Conservation (phyloP, 352 stramenopile genomes). For the Peronospora farinosa region DNA sequence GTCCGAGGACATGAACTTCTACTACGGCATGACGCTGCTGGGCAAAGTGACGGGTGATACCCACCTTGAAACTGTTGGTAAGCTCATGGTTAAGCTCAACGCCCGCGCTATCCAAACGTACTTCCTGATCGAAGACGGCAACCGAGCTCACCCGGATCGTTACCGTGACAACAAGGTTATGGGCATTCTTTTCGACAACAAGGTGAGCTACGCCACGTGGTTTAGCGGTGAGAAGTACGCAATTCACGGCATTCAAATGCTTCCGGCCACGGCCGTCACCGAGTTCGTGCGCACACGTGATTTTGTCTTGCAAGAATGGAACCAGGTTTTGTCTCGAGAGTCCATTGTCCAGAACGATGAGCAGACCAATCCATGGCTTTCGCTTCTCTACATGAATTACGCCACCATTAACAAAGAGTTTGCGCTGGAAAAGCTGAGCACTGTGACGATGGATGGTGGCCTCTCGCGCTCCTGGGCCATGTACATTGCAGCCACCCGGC, state of each 20-base stretch:
- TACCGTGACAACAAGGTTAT: conserved; percentile 58
- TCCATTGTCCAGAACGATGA: conserved; percentile 34
- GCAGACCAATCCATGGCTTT: conserved; percentile 63
- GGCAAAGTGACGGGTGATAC: conserved; percentile 30
- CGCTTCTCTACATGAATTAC: conserved; percentile 74
- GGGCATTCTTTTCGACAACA: conserved; percentile 72
- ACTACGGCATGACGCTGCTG: conserved; percentile 36
- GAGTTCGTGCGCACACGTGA: conserved; percentile 43
- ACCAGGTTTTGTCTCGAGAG: conserved; percentile 37
- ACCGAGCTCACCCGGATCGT: conserved; percentile 32
- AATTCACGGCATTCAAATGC: conserved; percentile 80
- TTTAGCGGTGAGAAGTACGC: conserved; percentile 65
- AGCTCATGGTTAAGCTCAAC: conserved; percentile 47
- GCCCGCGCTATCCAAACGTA: conserved; percentile 42
- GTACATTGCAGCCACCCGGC: conserved; percentile 60
- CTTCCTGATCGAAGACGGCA: conserved; percentile 41
- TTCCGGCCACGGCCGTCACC: conserved; percentile 53
- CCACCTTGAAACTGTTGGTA: conserved; percentile 34
- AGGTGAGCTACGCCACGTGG: conserved; percentile 66
- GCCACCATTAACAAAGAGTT: conserved; percentile 48
- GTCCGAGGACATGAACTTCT: conserved; percentile 48
- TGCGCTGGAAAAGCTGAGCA: conserved; percentile 52
- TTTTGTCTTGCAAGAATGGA: conserved; percentile 56
- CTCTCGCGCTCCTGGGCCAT: conserved; percentile 71
- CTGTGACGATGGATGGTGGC: conserved; percentile 57